Evolutionary conservation across 345 rosid species (phyloP), one percentile per base, ranked within the genome.

Genomic region (Hibiscus mutabilis): DNA sequence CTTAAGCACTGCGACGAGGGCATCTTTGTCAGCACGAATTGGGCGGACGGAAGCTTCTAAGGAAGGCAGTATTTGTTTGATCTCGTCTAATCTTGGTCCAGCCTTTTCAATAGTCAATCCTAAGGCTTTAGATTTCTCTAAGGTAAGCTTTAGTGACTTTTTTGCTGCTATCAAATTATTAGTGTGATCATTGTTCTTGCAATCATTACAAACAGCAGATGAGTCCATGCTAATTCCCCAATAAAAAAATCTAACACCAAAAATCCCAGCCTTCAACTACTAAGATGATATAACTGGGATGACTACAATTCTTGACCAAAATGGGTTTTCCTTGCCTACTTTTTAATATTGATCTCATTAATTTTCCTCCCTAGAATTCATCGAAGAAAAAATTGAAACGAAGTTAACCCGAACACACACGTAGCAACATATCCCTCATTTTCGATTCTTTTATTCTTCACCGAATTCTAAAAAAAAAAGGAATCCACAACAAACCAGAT

Each of bases 1-100:
- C 91, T 92, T 96, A 52, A 96, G 99, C 67, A 96, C 99, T 0
- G 99, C 97, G n/a, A n/a, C n/a, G n/a, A 95, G 89, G 44, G 99
- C 98, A 0, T 96, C 98, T 78, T 87, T 85, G 51, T 96, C 94
- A 0, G 97, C 98, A 14, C 94, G 89, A 73, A 96, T 96, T 0
- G 98, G 98, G 37, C 98, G 92, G 1, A 96, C 96, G 0, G 96
- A 81, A 51, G 98, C 93, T 81, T 81, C 96, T 19, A 96, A 74
- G 0, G 85, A 85, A 18, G 98, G 95, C 77, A 92, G 71, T 74
- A 98, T 81, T 46, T 82, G 89, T 72, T 78, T 86, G 80, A 96
- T 91, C 89, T 89, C 96, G 16, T 85, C 85, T 65, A 96, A 77
- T 71, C 93, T 91, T 27, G 94, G 92, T 69, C 94, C 91, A 3